Percentiles rank a stretch among this genome's conserved stretches.
Conservation (phyloP, 805 yeast species). For the Candida arabinofermentans region DNA sequence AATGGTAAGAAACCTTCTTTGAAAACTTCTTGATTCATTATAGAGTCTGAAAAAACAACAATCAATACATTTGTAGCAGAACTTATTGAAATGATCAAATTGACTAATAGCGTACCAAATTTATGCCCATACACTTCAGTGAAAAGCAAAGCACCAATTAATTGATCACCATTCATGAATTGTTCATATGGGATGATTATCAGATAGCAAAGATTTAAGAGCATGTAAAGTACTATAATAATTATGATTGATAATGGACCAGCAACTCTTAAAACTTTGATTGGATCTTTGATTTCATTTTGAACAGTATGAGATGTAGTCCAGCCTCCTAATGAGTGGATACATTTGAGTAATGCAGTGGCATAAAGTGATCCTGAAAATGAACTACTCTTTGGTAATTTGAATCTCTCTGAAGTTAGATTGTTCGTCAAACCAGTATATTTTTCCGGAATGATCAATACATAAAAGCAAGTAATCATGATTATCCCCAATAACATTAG, state of each 20-base stretch:
- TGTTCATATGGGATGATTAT: slow-evolving; percentile 41
- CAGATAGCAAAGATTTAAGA: slow-evolving; percentile 42
- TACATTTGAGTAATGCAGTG: slow-evolving; percentile 41
- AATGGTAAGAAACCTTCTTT: slow-evolving; percentile 46
- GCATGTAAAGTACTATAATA: slow-evolving; percentile 35
- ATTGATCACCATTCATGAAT: slow-evolving; percentile 35
- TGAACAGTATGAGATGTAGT: slow-evolving; percentile 44
- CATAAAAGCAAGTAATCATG: slow-evolving; percentile 38
- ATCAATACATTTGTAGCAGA: slow-evolving; percentile 49
- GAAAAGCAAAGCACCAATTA: slow-evolving; percentile 43
- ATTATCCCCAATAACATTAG: slow-evolving; percentile 36
- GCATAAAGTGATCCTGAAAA: slow-evolving; percentile 37
- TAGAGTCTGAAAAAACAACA: slow-evolving; percentile 42
- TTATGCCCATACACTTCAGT: slow-evolving; percentile 40
- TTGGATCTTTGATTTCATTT: slow-evolving; percentile 45
- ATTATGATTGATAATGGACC: slow-evolving; percentile 41
- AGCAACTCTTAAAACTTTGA: slow-evolving; percentile 39
- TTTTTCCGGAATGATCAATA: slow-evolving; percentile 32
- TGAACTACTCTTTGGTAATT: slow-evolving; percentile 13
- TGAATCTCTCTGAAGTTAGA: slow-evolving; percentile 11
- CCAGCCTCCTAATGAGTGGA: slow-evolving; percentile 48
- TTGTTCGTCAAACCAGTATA: slow-evolving; percentile 19
- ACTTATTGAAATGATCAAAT: slow-evolving; percentile 41
- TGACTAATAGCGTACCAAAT: slow-evolving; percentile 38
- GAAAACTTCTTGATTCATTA: slow-evolving; percentile 45